Evolutionary conservation across 441 rosid genomes (phyloP).

Genomic region (Erysimum cheiri): DNA sequence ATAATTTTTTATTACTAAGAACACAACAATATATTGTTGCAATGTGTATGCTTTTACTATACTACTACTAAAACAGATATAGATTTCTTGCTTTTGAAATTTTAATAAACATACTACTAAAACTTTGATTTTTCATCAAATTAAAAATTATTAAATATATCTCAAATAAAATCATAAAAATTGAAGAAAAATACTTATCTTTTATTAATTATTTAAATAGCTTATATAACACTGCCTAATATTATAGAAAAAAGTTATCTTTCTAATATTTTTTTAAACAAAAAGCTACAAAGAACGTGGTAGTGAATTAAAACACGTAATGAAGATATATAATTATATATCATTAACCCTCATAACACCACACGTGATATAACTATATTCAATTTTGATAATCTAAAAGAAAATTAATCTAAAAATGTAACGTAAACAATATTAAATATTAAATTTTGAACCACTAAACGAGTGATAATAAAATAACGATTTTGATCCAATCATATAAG

Average conservation of each 20-base stretch:
- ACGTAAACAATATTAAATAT: neutral
- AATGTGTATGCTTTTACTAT: too few relatives aligned
- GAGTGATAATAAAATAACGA: neutral
- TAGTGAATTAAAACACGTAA: slow-evolving; percentile 26
- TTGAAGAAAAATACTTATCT: too few relatives aligned
- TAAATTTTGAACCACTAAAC: neutral
- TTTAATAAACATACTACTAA: too few relatives aligned
- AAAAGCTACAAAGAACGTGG: neutral
- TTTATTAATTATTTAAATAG: too few relatives aligned
- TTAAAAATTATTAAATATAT: too few relatives aligned
- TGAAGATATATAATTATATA: neutral
- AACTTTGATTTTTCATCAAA: too few relatives aligned
- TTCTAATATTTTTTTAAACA: too few relatives aligned
- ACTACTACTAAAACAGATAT: too few relatives aligned
- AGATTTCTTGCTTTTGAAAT: too few relatives aligned
- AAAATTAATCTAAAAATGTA: neutral
- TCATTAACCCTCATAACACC: neutral
- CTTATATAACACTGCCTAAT: slow-evolving; percentile 27
- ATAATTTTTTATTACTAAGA: too few relatives aligned
- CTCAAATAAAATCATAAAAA: too few relatives aligned
- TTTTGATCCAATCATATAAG: neutral
- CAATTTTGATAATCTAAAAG: neutral
- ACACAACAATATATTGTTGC: too few relatives aligned
- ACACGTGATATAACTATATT: slow-evolving; percentile 3
- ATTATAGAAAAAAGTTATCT: neutral